phyloP scores from a whole-genome alignment of 2,329 filamentous ascomycete genomes.

The Sporothrix variecibatus region DNA sequence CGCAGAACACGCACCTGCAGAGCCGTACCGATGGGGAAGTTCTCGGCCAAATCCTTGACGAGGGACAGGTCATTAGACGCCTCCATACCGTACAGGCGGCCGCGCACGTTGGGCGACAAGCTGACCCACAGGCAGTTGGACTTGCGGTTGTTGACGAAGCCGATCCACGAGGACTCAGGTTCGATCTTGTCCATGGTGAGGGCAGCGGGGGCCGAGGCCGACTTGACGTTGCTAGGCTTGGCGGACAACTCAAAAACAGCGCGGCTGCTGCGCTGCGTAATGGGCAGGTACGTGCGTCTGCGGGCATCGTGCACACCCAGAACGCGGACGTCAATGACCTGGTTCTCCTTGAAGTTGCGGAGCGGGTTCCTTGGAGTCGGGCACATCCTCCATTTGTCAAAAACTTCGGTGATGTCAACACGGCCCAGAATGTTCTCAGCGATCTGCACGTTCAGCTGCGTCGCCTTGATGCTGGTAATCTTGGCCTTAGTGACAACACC shows the following conservation, averaged over 20 bases:
- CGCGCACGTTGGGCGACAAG: conserved; percentile 82
- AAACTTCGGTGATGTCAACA: conserved; percentile 87
- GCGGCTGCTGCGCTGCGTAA: conserved; percentile 80
- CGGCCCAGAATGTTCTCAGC: conserved; percentile 89
- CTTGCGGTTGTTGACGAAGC: conserved; percentile 87
- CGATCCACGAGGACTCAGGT: conserved; percentile 70
- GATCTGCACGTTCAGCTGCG: conserved; percentile 87
- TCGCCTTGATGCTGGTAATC: conserved; percentile 82
- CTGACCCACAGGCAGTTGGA: conserved; percentile 86
- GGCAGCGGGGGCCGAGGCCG: conserved; percentile 44
- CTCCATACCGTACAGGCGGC: conserved; percentile 79
- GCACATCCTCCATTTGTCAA: conserved; percentile 85
- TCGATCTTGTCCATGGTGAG: conserved; percentile 73
- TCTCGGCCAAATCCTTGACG: conserved; percentile 71
- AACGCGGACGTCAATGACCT: conserved; percentile 72
- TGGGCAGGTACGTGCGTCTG: conserved; percentile 87
- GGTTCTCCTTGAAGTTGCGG: conserved; percentile 69
- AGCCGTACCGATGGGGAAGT: conserved; percentile 89
- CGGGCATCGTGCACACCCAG: conserved; percentile 87
- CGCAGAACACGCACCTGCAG: conserved; percentile 76
- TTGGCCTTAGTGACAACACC: conserved; percentile 75
- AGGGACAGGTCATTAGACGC: conserved; percentile 83
- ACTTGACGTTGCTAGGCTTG: conserved; percentile 67
- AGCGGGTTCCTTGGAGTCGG: conserved; percentile 79
- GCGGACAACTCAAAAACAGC: conserved; percentile 85